Evolutionary conservation across 2,329 filamentous ascomycete species (phyloP), one percentile per base, ranked within the genome.

Genomic region (Nothopassalora personata): DNA sequence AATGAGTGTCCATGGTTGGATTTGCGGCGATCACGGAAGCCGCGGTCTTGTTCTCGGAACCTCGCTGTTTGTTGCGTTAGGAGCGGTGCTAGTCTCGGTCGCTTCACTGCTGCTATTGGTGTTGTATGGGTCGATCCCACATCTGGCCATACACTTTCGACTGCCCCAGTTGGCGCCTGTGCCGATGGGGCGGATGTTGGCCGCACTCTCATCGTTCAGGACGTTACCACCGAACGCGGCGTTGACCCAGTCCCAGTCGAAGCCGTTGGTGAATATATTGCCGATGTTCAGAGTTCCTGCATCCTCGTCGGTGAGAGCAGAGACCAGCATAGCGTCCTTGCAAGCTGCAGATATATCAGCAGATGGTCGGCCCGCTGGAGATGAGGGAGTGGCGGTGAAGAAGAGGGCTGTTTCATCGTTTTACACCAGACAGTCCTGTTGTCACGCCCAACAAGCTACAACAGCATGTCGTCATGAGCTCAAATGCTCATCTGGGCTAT

Each of bases 261-360:
- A 67, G 10, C 68, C 70, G 31, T 75, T 63, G 8, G 60, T 65
- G 68, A 76, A 78, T 28, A 81, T 68, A 52, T 80, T 78, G 8
- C 76, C 71, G 48, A 80, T 68, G 59, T 82, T 82, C 13, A 74
- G 65, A 1, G 79, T 82, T n/a, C 79, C 80, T 1, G 76, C 70
- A 58, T 83, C 80, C 36, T 80, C 77, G 30, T 71, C 75, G 64
- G 76, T 78, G 47, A 82, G 74, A 0, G 80, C 77, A 13, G 77
- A 80, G 57, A 82, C 69, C 46, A 83, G 74, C 39, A 78, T 77
- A 1, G 79, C 76, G 43, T 80, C 77, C 19, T 75, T 74, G 66
- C 80, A 83, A 47, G 72, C 78, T 79, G 61, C 23, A 18, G 28
- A 43, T 30, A 45, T 10, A 28, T 57, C n/a, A 56, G 56, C 27